phyloP scores from a whole-genome alignment of 2,329 filamentous ascomycete species.

The Cladosporium sp. region DNA sequence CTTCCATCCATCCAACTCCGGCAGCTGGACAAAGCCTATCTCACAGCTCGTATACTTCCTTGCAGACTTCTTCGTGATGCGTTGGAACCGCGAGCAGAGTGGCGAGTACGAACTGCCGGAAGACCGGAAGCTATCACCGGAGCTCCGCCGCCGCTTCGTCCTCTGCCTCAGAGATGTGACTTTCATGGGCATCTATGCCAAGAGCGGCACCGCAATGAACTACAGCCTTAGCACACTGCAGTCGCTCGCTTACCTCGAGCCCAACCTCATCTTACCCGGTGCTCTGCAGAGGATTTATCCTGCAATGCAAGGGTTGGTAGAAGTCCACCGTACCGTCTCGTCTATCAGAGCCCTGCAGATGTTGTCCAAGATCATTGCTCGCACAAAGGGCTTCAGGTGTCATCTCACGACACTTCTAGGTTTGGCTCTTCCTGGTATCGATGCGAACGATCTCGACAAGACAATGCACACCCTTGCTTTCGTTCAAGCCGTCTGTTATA shows the following conservation, averaged over 20 bases:
- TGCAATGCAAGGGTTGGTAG: constrained; percentile 90
- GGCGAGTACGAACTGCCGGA: constrained; percentile 83
- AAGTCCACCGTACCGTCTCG: constrained; percentile 93
- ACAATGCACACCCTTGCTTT: constrained; percentile 92
- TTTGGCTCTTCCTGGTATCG: constrained; percentile 87
- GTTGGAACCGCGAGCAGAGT: constrained; percentile 92
- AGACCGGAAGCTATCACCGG: constrained; percentile 72
- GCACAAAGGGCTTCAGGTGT: constrained; percentile 92
- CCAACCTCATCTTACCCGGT: constrained; percentile 84
- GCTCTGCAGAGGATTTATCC: constrained; percentile 95
- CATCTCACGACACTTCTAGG: constrained; percentile 94
- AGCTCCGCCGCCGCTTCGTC: constrained; percentile 86
- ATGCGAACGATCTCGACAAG: constrained; percentile 96
- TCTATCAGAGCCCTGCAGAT: constrained; percentile 89
- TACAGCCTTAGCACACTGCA: constrained; percentile 90
- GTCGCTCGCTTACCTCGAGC: constrained; percentile 84
- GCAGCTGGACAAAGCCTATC: constrained; percentile 82
- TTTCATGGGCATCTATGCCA: constrained; percentile 97
- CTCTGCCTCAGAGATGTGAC: constrained; percentile 84
- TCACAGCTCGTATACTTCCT: constrained; percentile 89
- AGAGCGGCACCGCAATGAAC: constrained; percentile 85
- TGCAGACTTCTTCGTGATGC: constrained; percentile 92
- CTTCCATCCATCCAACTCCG: constrained; percentile 96
- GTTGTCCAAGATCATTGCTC: constrained; percentile 84
- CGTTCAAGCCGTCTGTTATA: constrained; percentile 93